Evolutionary conservation across 495 filamentous ascomycete species (phyloP).

Genomic region (Antarctomyces pellizariae): DNA sequence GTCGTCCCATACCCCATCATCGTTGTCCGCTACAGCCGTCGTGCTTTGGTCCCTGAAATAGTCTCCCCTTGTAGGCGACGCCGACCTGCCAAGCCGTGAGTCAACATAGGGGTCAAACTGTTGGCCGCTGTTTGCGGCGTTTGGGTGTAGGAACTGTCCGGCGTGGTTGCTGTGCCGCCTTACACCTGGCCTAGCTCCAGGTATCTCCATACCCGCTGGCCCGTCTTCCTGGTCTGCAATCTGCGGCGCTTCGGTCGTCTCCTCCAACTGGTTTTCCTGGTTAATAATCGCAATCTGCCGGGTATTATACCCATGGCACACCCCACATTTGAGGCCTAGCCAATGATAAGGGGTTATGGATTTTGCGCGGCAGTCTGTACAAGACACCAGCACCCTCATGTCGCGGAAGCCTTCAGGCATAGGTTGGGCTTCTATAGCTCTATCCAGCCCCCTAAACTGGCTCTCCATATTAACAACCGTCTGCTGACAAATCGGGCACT

Average conservation of each 20-base stretch:
- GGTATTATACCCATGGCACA: constrained; percentile 72
- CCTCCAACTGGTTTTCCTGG: constrained; percentile 7
- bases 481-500: constrained; percentile 84
- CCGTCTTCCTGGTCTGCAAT: constrained; percentile 2
- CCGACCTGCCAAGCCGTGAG: constrained; percentile 15
- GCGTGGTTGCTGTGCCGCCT: constrained; percentile 19
- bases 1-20: constrained; percentile 7
- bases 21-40: constrained; percentile 13
- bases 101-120: constrained; percentile 11
- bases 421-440: constrained; percentile 66
- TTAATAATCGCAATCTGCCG: constrained; percentile 36
- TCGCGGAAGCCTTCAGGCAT: constrained; percentile 71
- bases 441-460: constrained; percentile 73
- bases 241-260: constrained; percentile 5
- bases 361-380: constrained; percentile 85
- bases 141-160: constrained; percentile 16
- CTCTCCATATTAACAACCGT: constrained; percentile 93
- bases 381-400: constrained; percentile 61
- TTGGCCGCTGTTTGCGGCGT: constrained; percentile 15
- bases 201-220: constrained; percentile 1
- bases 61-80: constrained; percentile 13
- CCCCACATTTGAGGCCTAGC: constrained; percentile 73
- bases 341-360: constrained; percentile 77
- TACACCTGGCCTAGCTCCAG: constrained; percentile 2
- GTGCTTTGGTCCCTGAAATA: constrained; percentile 7